Conservation (phyloP, 331 rosid species). For the Erythrophleum ivorense region DNA sequence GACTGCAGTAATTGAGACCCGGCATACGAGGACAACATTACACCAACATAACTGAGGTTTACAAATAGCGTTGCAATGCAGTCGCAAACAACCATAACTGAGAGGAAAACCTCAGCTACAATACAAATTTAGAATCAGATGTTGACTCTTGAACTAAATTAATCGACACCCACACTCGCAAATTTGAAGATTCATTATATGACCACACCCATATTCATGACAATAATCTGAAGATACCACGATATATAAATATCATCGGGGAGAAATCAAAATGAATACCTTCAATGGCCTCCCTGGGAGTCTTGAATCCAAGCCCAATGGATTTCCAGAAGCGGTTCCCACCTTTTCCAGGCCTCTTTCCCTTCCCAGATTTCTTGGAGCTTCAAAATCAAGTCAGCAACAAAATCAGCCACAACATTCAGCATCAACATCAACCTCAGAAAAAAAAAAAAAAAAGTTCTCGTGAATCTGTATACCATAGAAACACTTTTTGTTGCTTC, state of each 20-base stretch:
- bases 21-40: too few species aligned
- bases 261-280: constrained; percentile 21
- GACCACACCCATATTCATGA: background rate
- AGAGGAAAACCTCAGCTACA: background rate
- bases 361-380: constrained; percentile 55
- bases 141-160: background rate
- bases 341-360: constrained; percentile 56
- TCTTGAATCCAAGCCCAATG: constrained; percentile 55
- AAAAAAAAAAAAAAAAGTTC: background rate
- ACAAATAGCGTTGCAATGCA: background rate
- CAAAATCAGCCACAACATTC: background rate
- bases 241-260: background rate
- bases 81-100: background rate
- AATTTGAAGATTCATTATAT: background rate
- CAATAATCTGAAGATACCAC: background rate
- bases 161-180: background rate
- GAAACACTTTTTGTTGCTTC: constrained; percentile 54
- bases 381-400: constrained; percentile 7
- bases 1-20: background rate
- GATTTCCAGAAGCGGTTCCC: constrained; percentile 54
- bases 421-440: background rate
- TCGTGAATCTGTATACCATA: constrained; percentile 20
- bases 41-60: background rate
- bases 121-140: background rate
- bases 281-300: constrained; percentile 55